phyloP scores from a whole-genome alignment of 805 yeast species.

The Hanseniaspora occidentalis region DNA sequence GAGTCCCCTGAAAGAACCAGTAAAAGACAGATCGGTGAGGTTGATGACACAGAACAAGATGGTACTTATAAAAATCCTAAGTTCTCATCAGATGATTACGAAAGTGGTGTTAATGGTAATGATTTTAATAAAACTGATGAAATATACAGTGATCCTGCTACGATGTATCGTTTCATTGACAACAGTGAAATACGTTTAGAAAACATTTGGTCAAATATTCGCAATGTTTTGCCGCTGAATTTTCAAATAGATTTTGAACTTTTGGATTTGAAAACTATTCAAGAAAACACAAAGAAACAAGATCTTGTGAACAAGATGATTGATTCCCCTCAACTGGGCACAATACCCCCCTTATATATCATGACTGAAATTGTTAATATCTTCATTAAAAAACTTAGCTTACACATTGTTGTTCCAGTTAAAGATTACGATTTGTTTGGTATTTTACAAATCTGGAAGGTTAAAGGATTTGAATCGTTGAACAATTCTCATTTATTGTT shows the following conservation, averaged over 20 bases:
- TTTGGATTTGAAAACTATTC: conserved; percentile 1
- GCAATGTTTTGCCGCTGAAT: neutral
- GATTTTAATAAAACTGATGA: too few relatives aligned
- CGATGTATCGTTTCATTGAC: too few relatives aligned
- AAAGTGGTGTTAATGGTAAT: too few relatives aligned
- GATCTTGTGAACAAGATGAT: conserved; percentile 1
- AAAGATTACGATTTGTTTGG: conserved; percentile 5
- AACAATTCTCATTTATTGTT: conserved; percentile 6
- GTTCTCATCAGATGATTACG: too few relatives aligned
- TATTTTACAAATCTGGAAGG: conserved; percentile 6
- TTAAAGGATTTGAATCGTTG: conserved; percentile 3
- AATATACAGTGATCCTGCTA: too few relatives aligned
- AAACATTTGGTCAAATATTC: neutral
- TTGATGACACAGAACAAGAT: neutral
- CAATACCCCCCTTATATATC: conserved; percentile 1
- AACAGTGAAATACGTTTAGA: neutral
- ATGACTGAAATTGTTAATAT: conserved; percentile 2
- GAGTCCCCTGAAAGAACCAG: neutral
- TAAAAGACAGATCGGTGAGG: neutral
- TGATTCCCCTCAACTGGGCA: neutral
- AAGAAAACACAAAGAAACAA: neutral
- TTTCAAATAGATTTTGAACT: conserved; percentile 1
- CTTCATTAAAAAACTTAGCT: neutral
- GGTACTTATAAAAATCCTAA: too few relatives aligned
- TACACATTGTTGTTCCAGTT: conserved; percentile 2